Conservation (phyloP, 169 alveolate genomes). For the Plasmodium ovale region DNA sequence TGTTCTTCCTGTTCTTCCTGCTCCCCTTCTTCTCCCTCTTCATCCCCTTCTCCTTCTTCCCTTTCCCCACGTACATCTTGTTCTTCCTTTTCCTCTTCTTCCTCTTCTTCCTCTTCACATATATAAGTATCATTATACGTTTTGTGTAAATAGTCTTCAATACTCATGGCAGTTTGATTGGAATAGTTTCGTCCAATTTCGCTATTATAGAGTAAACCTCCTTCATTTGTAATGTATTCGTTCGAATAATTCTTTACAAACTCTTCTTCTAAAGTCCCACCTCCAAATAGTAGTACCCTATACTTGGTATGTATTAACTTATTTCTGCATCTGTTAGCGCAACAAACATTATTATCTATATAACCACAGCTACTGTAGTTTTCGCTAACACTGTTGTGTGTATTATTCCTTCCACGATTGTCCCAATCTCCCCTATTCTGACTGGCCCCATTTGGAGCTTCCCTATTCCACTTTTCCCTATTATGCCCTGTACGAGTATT, state of each 20-base stretch:
- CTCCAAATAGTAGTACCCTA: conserved; percentile 63
- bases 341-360: not conserved
- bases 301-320: conserved; percentile 12
- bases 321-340: not conserved
- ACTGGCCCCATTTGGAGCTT: not conserved
- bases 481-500: not conserved
- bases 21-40: too few species aligned
- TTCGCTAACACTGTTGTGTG: not conserved
- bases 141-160: conserved; percentile 48
- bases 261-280: conserved; percentile 54
- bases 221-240: conserved; percentile 20
- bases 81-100: too few species aligned
- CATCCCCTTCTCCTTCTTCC: too few species aligned
- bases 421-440: not conserved
- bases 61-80: too few species aligned
- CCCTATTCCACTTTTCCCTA: not conserved
- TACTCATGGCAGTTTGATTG: not conserved
- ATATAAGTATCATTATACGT: conserved; percentile 69
- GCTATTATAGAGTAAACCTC: not conserved
- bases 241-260: conserved; percentile 33
- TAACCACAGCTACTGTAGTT: not conserved
- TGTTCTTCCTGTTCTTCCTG: too few species aligned
- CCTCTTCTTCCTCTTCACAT: conserved; percentile 76
- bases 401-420: not conserved
- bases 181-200: not conserved